Conservation (phyloP, 2,329 filamentous ascomycete genomes). For the Beauveria varroae region DNA sequence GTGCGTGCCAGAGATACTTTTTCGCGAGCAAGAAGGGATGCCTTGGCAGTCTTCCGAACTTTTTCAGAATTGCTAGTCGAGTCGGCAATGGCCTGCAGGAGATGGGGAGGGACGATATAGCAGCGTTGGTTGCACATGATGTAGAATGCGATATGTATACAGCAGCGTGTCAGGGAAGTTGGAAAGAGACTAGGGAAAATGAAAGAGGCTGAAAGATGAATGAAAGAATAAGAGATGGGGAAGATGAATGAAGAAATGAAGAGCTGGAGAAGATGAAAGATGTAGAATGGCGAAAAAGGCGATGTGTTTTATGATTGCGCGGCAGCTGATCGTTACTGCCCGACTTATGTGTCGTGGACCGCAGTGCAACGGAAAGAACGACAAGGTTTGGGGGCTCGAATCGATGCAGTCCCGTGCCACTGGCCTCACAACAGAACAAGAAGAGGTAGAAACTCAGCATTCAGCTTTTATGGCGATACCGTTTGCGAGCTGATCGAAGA, state of each 20-base stretch:
- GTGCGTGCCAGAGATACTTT: slow-evolving; percentile 23
- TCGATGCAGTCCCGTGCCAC: neutral
- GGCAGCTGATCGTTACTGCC: slow-evolving; percentile 7
- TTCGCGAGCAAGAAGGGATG: slow-evolving; percentile 28
- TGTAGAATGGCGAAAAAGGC: neutral
- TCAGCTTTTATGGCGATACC: neutral
- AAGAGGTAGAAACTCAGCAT: neutral
- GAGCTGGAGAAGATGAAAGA: neutral
- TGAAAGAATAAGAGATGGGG: neutral
- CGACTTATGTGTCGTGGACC: neutral
- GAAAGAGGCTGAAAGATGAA: neutral
- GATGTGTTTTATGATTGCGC: neutral
- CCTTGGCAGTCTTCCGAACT: slow-evolving; percentile 28
- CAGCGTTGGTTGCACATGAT: slow-evolving; percentile 20
- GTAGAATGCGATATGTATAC: neutral
- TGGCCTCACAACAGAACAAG: neutral
- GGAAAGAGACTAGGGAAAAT: neutral
- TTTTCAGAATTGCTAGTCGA: slow-evolving; percentile 28
- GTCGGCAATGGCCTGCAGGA: slow-evolving; percentile 35
- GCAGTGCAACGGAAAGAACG: neutral
- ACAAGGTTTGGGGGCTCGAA: neutral
- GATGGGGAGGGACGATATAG: slow-evolving; percentile 39
- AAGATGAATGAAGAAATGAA: neutral
- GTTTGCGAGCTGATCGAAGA: neutral
- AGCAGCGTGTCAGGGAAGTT: neutral